phyloP scores from a whole-genome alignment of 108 stramenopile genomes.

The Licmophora abbreviata region DNA sequence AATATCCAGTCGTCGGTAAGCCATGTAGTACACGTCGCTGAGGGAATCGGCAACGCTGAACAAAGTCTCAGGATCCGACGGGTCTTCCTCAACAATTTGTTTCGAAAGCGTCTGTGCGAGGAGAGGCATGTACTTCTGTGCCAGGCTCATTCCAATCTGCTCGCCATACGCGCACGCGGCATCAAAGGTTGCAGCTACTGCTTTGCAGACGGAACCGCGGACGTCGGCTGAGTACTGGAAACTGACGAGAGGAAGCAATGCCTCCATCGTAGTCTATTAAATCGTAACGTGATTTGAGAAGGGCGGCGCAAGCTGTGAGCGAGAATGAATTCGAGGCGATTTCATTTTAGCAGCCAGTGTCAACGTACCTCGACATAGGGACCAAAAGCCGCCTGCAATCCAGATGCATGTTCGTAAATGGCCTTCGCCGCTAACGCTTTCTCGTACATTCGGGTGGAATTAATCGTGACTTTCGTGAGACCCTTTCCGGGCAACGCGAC shows the following conservation, averaged over 20 bases:
- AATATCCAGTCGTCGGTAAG: conserved; percentile 21
- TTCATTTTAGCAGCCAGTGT: no score
- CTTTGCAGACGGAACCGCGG: conserved; percentile 57
- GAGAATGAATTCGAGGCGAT: no score
- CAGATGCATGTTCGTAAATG: conserved; percentile 63
- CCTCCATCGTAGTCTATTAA: no score
- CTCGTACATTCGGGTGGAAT: conserved; percentile 67
- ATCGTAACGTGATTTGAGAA: no score
- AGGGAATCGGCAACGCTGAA: conserved; percentile 65
- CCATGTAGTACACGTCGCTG: conserved; percentile 59
- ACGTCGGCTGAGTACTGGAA: conserved; percentile 75
- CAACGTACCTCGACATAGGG: conserved; percentile 40
- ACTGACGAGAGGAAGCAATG: conserved; percentile 45
- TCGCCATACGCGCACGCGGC: conserved; percentile 47
- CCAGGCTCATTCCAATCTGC: conserved; percentile 17
- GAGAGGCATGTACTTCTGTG: conserved; percentile 30
- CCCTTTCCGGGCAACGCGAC: conserved; percentile 72
- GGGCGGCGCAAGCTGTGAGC: no score
- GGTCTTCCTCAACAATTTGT: conserved; percentile 52
- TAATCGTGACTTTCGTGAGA: conserved; percentile 62
- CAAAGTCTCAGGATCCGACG: conserved; percentile 55
- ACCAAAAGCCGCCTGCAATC: conserved; percentile 53
- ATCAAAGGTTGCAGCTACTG: conserved; percentile 71
- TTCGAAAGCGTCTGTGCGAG: conserved; percentile 31
- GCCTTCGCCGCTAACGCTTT: conserved; percentile 60